A percentile compares a stretch with the other conserved stretches of the same genome.
Conservation (phyloP, 345 rosid species). For the Salix caprea region DNA sequence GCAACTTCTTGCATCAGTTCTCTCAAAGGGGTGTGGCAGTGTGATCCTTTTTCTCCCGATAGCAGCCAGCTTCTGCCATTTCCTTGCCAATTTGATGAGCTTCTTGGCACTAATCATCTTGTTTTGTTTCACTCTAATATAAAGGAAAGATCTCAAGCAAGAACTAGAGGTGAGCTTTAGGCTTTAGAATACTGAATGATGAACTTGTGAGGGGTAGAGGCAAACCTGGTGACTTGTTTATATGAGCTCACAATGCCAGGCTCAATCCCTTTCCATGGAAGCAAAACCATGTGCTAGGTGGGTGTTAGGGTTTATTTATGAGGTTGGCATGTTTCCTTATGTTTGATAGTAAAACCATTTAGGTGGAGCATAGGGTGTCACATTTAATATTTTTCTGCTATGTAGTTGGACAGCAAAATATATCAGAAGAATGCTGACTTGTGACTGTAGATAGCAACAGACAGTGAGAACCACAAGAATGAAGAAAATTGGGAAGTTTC, state of each 20-base stretch:
- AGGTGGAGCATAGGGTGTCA: neutral
- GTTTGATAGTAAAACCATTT: neutral
- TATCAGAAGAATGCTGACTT: neutral
- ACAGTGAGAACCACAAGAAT: neutral
- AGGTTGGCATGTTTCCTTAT: neutral
- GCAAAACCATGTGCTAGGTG: neutral
- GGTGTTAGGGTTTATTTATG: neutral
- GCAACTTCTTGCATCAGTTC: neutral
- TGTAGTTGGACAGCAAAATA: neutral
- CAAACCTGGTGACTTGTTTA: neutral
- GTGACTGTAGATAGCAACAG: neutral
- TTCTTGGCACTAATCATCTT: constrained; percentile 5
- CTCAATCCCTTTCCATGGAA: neutral
- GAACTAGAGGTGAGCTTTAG: neutral
- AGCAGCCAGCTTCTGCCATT: neutral
- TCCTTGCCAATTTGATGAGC: constrained; percentile 1
- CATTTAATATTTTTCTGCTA: neutral
- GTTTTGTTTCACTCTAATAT: neutral
- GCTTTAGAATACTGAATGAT: neutral
- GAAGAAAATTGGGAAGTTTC: neutral
- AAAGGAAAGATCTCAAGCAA: neutral
- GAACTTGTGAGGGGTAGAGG: neutral
- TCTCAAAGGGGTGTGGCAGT: neutral
- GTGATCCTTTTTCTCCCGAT: neutral
- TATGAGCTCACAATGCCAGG: neutral